Evolutionary conservation across 805 yeast genomes (phyloP).

Genomic region (Yarrowia sp.): DNA sequence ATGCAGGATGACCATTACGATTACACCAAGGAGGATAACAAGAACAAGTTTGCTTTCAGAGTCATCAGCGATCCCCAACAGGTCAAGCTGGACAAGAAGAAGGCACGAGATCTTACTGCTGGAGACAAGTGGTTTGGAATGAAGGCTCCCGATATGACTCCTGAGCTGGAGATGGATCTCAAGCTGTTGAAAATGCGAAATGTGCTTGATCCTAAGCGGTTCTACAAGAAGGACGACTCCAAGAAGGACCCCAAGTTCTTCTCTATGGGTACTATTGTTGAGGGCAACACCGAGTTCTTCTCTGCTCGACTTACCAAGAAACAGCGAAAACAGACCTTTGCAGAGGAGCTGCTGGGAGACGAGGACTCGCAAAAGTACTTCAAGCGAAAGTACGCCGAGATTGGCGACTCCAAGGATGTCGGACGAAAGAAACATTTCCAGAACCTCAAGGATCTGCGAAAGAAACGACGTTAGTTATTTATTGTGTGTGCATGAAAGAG

Average conservation of each 20-base stretch:
- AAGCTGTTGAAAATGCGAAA: constrained; percentile 78
- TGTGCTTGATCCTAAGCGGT: constrained; percentile 92
- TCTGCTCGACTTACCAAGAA: constrained; percentile 63
- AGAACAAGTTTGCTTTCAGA: constrained; percentile 31
- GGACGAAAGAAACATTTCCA: constrained; percentile 71
- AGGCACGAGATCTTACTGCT: constrained; percentile 40
- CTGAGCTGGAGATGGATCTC: constrained; percentile 71
- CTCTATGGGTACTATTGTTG: constrained; percentile 85
- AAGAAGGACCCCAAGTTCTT: constrained; percentile 63
- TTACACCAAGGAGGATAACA: constrained; percentile 25
- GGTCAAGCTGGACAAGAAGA: constrained; percentile 35
- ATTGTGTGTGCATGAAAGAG: not conserved
- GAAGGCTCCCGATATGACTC: constrained; percentile 73
- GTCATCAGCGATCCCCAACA: constrained; percentile 37
- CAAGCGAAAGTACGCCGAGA: constrained; percentile 78
- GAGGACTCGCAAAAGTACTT: constrained; percentile 68
- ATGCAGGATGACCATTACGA: constrained; percentile 11
- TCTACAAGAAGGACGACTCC: constrained; percentile 81
- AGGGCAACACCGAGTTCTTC: constrained; percentile 76
- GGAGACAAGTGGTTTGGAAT: constrained; percentile 77
- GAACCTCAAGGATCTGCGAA: constrained; percentile 60
- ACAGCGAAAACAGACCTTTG: constrained; percentile 72
- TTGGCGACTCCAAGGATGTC: constrained; percentile 59
- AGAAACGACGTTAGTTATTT: constrained; percentile 37
- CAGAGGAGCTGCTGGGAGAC: constrained; percentile 80